Conservation (phyloP, 257 asterid genomes). For the Nicotiana tabacum region DNA sequence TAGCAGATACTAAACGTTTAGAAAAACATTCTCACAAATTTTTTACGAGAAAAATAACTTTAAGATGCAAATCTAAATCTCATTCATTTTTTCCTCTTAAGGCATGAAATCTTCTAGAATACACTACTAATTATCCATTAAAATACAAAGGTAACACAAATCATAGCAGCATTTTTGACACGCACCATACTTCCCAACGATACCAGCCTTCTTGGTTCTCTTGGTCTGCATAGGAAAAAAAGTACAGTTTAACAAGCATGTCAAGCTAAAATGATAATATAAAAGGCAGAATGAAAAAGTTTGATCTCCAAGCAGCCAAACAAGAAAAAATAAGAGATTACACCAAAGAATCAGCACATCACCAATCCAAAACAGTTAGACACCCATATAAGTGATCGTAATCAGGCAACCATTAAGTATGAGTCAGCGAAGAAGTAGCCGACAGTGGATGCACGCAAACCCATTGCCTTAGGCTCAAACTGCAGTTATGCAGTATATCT, state of each 20-base stretch:
- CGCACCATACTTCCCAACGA: constrained; percentile 53
- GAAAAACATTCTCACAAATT: neutral
- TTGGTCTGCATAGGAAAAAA: constrained; percentile 35
- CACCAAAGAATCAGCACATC: neutral
- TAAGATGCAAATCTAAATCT: neutral
- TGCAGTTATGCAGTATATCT: neutral
- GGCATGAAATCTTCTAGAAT: neutral
- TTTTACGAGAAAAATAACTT: neutral
- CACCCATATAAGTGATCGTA: neutral
- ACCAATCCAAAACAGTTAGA: neutral
- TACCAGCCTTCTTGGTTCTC: constrained; percentile 65
- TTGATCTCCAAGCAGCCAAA: neutral
- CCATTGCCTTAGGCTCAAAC: neutral
- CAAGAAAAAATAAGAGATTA: neutral
- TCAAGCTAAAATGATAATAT: neutral
- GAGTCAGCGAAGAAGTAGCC: neutral
- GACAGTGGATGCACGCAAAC: neutral
- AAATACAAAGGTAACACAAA: neutral
- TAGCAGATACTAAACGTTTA: neutral
- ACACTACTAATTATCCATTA: neutral
- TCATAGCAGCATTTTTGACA: neutral
- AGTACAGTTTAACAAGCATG: neutral
- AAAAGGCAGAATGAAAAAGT: neutral
- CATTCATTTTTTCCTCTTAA: neutral
- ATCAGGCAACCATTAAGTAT: neutral